Base-by-base conservation (phyloP, 257 asterid species). In the Salvia hispanica region DNA sequence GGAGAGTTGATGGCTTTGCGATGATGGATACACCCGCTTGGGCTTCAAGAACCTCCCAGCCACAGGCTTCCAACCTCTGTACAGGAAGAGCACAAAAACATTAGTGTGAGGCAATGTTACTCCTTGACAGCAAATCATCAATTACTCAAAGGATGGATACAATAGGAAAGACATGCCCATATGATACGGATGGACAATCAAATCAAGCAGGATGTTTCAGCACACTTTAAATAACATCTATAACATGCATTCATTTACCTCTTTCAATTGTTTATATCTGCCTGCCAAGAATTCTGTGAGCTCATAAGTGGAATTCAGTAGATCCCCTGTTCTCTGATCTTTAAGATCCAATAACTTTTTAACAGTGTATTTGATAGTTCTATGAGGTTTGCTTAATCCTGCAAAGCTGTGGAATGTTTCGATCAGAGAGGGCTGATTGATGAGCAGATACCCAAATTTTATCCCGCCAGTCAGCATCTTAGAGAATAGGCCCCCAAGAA, bases 31-130 rank as follows among this genome's bases (percentile, higher is more conserved):
- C 81, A 3, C 97, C 99, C 0, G 86, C 85, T 63, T 84, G 84
- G 67, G 97, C 88, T 37, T 86, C 95, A 3, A 93, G 84, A 52
- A 93, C 95, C 53, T 88, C 88, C 99, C 99, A 93, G 12, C 99
- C 97, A 72, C 83, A 77, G 21, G 67, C 78, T 80, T 85, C 95
- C 15, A 93, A 84, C 44, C 82, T 76, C 96, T 93, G 88, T 48
- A 15, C 58, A 69, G 48, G 28, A 48, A 48, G 18, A 13, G 4
- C 53, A 48, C 15, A 47, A 47, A 47, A 15, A 13, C 55, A 14
- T 6, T 15, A 50, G 55, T 25, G 31, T 25, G 3, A 25, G 31
- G 31, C 28, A 15, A 15, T 50, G 55, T 14, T 50, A 14, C 55
- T 14, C 13, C 31, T 10, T 0, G 12, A 50, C 28, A 50, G 7